phyloP scores from a whole-genome alignment of 768 basidiomycete genomes.

The Phylloporus scabripes region DNA sequence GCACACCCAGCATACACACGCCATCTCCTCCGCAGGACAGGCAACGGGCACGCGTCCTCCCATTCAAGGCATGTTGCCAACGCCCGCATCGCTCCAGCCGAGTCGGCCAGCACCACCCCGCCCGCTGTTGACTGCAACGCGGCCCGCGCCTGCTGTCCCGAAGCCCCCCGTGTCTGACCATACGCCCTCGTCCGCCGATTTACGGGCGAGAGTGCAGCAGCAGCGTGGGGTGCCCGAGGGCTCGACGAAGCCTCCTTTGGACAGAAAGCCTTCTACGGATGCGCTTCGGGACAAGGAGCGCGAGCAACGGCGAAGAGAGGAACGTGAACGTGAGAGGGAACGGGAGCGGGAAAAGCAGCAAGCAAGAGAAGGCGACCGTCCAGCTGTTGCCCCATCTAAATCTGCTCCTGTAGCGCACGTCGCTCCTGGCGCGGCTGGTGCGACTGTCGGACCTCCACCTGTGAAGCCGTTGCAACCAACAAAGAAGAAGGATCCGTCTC shows the following conservation, averaged over 20 bases:
- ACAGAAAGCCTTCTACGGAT: constrained; percentile 39
- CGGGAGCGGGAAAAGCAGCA: constrained; percentile 28
- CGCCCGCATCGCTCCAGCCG: constrained; percentile 43
- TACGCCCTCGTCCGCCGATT: constrained; percentile 59
- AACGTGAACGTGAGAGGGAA: constrained; percentile 27
- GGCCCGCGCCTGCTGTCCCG: constrained; percentile 50
- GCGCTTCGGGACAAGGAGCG: constrained; percentile 33
- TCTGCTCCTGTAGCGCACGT: constrained; percentile 42
- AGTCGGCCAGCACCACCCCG: constrained; percentile 66
- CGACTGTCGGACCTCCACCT: constrained; percentile 49
- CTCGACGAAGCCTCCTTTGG: constrained; percentile 28
- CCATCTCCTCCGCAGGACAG: constrained; percentile 34
- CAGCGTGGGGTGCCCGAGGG: constrained; percentile 41
- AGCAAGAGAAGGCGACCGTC: constrained; percentile 34
- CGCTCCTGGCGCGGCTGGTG: constrained; percentile 43
- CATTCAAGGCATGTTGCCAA: constrained; percentile 23
- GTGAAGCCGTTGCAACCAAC: constrained; percentile 72
- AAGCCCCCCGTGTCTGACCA: constrained; percentile 39
- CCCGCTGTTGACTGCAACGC: constrained; percentile 52
- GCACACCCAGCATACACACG: constrained; percentile 36
- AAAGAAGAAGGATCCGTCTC: constrained; percentile 48
- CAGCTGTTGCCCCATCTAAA: constrained; percentile 37
- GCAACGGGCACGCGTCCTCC: constrained; percentile 23
- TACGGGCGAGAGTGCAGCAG: constrained; percentile 58
- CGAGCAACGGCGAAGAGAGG: constrained; percentile 37